Evolutionary conservation across 148 eudicot genomes (phyloP), one percentile per base, ranked within the genome.

Genomic region (Silene latifolia): DNA sequence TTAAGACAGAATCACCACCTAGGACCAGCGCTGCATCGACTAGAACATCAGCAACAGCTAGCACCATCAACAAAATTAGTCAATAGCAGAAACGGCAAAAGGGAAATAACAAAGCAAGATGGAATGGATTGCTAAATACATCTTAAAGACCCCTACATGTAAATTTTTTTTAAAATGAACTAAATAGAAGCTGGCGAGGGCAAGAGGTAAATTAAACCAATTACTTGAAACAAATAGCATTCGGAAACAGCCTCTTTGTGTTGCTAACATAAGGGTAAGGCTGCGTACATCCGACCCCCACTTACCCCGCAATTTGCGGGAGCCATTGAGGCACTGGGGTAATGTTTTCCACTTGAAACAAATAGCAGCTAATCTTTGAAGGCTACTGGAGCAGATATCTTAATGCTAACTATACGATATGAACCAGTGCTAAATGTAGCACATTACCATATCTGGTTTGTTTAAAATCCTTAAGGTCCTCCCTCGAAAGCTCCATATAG

Each of bases 1-100:
- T 90, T 59, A 90, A 83, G 59, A 96, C 84, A 24, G 82, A 76
- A 78, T 92, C 97, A 74, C 99, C 99, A 59, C 99, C 97, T 74
- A 95, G 80, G 75, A 95, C 94, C 76, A 95, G 77, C 44, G 99
- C 97, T 51, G 97, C 96, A 85, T 95, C 99, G 83, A 92, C 86
- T 59, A 95, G 90, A 79, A 95, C 97, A 87, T 95, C 99, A 72
- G 96, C 99, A 71, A 95, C 96, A 85, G 95, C 99, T 95, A 83
- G 72, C 78, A 84, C 73, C 65, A 86, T 72, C 56, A 80, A 80
- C 44, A 39, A 39, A 39, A 39, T 39, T 39, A 7, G 44, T 39
- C 8, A 39, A 39, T 39, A 39, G 44, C 44, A 39, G 44, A 39
- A 39, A 39, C 9, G 44, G 74, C 32, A 32, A 27, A 9, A 57